Evolutionary conservation across 1,284 basidiomycete genomes (phyloP), one percentile per base, ranked within the genome.

Genomic region (Macrocybe sp.): DNA sequence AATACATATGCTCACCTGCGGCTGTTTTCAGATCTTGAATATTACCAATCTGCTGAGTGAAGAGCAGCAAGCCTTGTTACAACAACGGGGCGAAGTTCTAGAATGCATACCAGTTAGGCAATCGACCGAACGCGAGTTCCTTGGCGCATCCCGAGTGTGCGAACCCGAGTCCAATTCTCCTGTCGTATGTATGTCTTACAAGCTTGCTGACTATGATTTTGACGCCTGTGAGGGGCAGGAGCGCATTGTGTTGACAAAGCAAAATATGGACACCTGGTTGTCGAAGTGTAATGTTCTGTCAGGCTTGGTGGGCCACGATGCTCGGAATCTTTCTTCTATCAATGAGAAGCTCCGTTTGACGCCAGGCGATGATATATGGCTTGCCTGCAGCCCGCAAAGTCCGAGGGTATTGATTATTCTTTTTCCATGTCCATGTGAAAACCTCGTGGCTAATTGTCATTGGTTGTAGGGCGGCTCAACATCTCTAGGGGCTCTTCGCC

Each of bases 381-480:
- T 76, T 37, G 56, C 66, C 44, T 64, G 61, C 58, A 68, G 74
- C 51, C 57, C 67, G 49, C 65, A 62, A 53, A 54, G 59, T 52
- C 66, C 66, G 49, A 69, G 64, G 59, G 74, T 73, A 57, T 46
- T 59, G 47, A 41, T 54, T 50, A 29, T 37, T 57, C 46, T 10
- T 38, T 10, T 14, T 45, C 30, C n/a, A 31, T 3, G 33, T 36
- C 45, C 40, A 28, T 33, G 39, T 51, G 34, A 41, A 37, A 49
- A 14, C 22, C 22, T 22, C 22, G 22, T 22, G 22, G 22, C 22
- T 22, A 22, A 22, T 4, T 22, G 4, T 22, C 42, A 40, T 12
- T 39, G 16, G 12, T 39, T 49, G 46, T 64, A 89, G 89, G 92
- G 86, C 53, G 92, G 91, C 37, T 91, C 89, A 59, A 96, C 93